phyloP scores from a whole-genome alignment of 2,329 filamentous ascomycete species.

The Ophiostoma novo-ulmi region DNA sequence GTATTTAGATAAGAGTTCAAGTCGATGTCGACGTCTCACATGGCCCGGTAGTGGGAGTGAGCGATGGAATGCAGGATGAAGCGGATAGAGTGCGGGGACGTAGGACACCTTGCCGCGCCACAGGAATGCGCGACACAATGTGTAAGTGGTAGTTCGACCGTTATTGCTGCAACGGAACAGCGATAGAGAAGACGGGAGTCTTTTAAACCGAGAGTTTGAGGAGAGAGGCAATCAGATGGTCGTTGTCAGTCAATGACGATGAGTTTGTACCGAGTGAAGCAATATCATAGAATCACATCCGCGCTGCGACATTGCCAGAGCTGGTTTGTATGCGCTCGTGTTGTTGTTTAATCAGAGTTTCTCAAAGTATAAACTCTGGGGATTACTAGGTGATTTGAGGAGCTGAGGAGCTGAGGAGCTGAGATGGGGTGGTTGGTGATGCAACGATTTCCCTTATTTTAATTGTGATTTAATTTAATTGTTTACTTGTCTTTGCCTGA shows the following conservation, averaged over 20 bases:
- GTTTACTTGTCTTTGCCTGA: background rate
- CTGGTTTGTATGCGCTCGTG: background rate
- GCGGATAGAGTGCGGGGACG: background rate
- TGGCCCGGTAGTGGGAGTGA: background rate
- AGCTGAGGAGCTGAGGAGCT: background rate
- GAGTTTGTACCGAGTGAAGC: background rate
- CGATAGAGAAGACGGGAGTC: background rate
- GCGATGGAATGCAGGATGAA: conserved; percentile 7
- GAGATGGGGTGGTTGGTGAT: conserved; percentile 11
- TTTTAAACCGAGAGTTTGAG: background rate
- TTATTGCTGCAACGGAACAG: too few relatives aligned
- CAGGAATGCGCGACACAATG: background rate
- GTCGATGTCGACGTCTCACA: conserved; percentile 8
- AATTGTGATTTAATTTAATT: conserved; percentile 9
- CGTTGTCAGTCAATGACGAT: background rate
- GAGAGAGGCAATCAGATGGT: background rate
- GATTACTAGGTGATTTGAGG: background rate
- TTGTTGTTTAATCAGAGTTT: background rate
- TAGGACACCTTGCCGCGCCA: background rate
- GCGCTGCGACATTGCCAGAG: conserved; percentile 10
- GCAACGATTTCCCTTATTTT: conserved; percentile 6
- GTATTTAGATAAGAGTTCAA: background rate
- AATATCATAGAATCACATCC: background rate
- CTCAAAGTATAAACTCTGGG: too few relatives aligned
- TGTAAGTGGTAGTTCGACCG: background rate